A percentile compares a stretch with the other conserved stretches of the same genome.
Evolutionary conservation across 352 stramenopile genomes (phyloP).

Genomic region (Phytopythium mirpurense): DNA sequence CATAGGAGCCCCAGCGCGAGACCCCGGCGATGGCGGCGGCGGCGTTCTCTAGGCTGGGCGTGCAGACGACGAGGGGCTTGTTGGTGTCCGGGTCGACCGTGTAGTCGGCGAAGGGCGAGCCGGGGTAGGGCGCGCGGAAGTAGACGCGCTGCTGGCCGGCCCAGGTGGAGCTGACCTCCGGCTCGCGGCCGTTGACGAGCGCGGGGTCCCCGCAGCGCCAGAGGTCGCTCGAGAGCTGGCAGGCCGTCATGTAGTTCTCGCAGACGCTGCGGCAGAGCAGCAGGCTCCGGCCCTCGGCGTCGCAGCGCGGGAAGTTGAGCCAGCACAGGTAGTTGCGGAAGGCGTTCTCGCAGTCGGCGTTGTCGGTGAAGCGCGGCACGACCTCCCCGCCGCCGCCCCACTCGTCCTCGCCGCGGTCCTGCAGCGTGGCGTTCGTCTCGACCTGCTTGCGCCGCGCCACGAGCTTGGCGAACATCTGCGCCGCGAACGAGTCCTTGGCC

Average conservation of each 20-base stretch:
- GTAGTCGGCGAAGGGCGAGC: constrained; percentile 78
- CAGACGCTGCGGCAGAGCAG: constrained; percentile 86
- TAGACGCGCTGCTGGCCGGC: constrained; percentile 63
- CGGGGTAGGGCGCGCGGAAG: constrained; percentile 71
- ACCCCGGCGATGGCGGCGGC: background rate
- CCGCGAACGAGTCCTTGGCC: constrained; percentile 62
- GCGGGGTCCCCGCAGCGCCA: constrained; percentile 82
- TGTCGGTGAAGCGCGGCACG: constrained; percentile 76
- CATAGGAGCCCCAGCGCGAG: background rate
- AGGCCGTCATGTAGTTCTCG: constrained; percentile 89
- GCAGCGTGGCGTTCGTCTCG: constrained; percentile 61
- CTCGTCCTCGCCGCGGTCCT: constrained; percentile 61
- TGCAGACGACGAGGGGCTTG: constrained; percentile 76
- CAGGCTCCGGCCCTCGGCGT: constrained; percentile 73
- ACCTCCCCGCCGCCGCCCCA: constrained; percentile 51
- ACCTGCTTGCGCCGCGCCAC: constrained; percentile 48
- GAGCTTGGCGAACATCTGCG: constrained; percentile 66
- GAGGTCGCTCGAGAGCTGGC: constrained; percentile 76
- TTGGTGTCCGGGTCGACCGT: constrained; percentile 58
- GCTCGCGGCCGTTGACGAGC: constrained; percentile 58
- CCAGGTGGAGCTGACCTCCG: constrained; percentile 62
- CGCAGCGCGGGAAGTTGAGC: constrained; percentile 90
- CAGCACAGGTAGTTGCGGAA: constrained; percentile 90
- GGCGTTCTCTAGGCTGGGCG: constrained; percentile 70
- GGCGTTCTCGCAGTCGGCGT: constrained; percentile 87